Evolutionary conservation across 1,284 basidiomycete genomes (phyloP), one percentile per base, ranked within the genome.

Genomic region (Apiotrichum mycotoxinovorans): DNA sequence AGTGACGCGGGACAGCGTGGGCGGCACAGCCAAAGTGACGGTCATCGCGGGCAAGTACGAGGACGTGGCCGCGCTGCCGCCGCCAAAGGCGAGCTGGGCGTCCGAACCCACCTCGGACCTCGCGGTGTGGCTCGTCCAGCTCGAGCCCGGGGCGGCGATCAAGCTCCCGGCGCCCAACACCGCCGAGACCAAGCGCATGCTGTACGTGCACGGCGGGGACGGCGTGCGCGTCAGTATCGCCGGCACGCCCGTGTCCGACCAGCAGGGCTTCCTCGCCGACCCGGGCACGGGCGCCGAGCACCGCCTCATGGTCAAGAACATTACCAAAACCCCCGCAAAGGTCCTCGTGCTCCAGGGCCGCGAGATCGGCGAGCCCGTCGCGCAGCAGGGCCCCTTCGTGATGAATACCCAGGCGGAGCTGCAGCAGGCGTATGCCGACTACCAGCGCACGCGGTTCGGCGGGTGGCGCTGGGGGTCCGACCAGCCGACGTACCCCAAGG

Each of bases 381-480:
- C 52, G n/a, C 23, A 54, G 51, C 54, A 58, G 9, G 60, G 60
- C 3, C 60, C 60, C 3, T 62, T 62, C 35, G 60, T 62, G 33
- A 58, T 56, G 57, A 62, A 62, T 54, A 55, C 60, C 15, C 42
- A 62, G 35, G 22, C 49, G 4, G 60, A 62, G 43, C 49, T 62
- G 22, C 43, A 56, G 54, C 37, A 58, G 44, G 57, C 56, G 8
- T 53, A 48, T 22, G 42, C 18, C 4, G 56, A 58, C 33, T 62
- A 62, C 54, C 57, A 38, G n/a, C 51, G 51, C 46, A 52, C 48
- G 38, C 51, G 47, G 25, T 62, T 62, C 18, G 60, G 60, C 22
- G 51, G 37, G 2, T 58, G 57, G 60, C 43, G 22, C 41, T 58
- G 54, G 54, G 22, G 27, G 20, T 44, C 45, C 7, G 35, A 55